Conservation (phyloP, 805 yeast species). For the Metschnikowia hibisci region DNA sequence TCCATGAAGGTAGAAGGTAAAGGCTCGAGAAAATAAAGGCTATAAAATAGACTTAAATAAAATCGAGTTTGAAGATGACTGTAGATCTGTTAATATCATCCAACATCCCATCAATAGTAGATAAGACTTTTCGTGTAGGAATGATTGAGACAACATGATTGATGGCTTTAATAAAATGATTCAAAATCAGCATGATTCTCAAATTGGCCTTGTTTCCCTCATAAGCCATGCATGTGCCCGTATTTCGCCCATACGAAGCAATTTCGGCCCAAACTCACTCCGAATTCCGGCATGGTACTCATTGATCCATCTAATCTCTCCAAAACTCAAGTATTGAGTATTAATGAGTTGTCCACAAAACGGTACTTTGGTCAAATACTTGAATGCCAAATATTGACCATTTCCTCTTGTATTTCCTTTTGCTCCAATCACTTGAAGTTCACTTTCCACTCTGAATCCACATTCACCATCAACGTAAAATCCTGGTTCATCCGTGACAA, state of each 20-base stretch:
- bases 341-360: slow-evolving; percentile 37
- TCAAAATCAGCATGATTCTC: too few relatives aligned
- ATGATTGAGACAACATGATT: too few relatives aligned
- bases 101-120: too few relatives aligned
- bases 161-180: too few relatives aligned
- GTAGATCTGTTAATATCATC: too few relatives aligned
- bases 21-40: too few relatives aligned
- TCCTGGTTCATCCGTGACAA: slow-evolving; percentile 92
- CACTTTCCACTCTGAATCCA: slow-evolving; percentile 89
- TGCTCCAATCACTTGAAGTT: slow-evolving; percentile 56
- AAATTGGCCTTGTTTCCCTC: slow-evolving; percentile 51
- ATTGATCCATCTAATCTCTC: slow-evolving; percentile 39
- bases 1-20: too few relatives aligned
- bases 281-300: slow-evolving; percentile 33
- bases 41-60: too few relatives aligned
- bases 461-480: slow-evolving; percentile 84
- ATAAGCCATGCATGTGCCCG: slow-evolving; percentile 67
- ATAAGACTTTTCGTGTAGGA: too few relatives aligned
- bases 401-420: slow-evolving; percentile 30
- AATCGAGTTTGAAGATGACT: too few relatives aligned
- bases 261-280: slow-evolving; percentile 25
- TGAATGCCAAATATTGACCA: slow-evolving; percentile 32
- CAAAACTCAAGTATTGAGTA: slow-evolving; percentile 22
- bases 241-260: slow-evolving; percentile 54
- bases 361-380: slow-evolving; percentile 42